Percentiles rank a stretch among this genome's conserved stretches.
Evolutionary conservation across 371 early-diverging fungal genomes (phyloP).

Genomic region (Rhizopus arrhizus): DNA sequence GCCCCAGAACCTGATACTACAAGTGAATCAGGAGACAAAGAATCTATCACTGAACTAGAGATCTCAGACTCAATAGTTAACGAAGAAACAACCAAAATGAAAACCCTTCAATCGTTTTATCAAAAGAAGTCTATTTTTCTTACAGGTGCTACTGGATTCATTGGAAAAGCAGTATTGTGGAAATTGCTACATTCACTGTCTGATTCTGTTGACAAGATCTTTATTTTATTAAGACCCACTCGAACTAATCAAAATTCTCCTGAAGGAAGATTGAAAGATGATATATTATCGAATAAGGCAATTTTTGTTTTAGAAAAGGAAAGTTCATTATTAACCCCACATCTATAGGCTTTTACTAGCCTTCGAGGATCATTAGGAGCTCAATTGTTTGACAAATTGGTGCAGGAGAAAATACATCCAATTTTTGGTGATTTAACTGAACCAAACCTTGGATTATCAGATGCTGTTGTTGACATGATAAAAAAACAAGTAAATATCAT

Average conservation of each 20-base stretch:
- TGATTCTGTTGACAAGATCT: constrained; percentile 39
- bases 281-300: constrained; percentile 51
- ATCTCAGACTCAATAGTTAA: background rate
- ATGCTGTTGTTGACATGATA: constrained; percentile 44
- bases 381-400: constrained; percentile 37
- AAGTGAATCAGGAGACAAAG: constrained; percentile 13
- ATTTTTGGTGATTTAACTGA: constrained; percentile 56
- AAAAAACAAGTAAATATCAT: constrained; percentile 50
- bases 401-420: constrained; percentile 54
- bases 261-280: constrained; percentile 38
- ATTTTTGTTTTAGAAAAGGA: background rate
- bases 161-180: constrained; percentile 66
- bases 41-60: too few relatives aligned
- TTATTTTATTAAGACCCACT: constrained; percentile 37
- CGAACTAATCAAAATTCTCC: constrained; percentile 29
- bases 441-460: constrained; percentile 52
- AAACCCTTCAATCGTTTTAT: constrained; percentile 31
- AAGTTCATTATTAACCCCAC: background rate
- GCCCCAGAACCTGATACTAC: constrained; percentile 41
- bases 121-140: constrained; percentile 49
- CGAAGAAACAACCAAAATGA: background rate
- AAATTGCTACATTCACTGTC: constrained; percentile 43
- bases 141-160: constrained; percentile 67
- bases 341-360: constrained; percentile 42
- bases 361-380: constrained; percentile 47